Evolutionary conservation across 345 rosid species (phyloP).

Genomic region (Erucastrum elatum): DNA sequence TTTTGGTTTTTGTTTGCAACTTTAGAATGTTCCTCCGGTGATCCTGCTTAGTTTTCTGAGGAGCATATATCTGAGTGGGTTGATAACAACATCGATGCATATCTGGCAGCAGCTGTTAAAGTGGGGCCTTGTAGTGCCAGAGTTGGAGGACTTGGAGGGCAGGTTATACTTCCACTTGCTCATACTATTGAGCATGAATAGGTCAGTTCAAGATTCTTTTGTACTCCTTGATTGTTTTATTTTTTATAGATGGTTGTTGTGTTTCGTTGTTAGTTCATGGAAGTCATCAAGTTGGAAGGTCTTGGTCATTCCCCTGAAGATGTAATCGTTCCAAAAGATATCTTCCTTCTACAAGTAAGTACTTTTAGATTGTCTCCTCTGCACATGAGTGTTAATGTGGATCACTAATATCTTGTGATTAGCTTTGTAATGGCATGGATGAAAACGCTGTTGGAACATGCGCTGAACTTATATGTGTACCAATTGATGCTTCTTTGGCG

Average conservation of each 20-base stretch:
- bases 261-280: slow-evolving; percentile 61
- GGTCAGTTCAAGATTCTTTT: slow-evolving; percentile 47
- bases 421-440: slow-evolving; percentile 98
- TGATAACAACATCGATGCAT: slow-evolving; percentile 90
- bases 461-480: slow-evolving; percentile 98
- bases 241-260: background rate
- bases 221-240: background rate
- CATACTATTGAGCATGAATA: slow-evolving; percentile 96
- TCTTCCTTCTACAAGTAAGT: slow-evolving; percentile 90
- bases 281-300: slow-evolving; percentile 92
- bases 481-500: slow-evolving; percentile 94
- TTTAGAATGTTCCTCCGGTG: slow-evolving; percentile 96
- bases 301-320: slow-evolving; percentile 89
- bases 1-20: background rate
- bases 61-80: slow-evolving; percentile 99
- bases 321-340: slow-evolving; percentile 77
- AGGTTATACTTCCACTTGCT: slow-evolving; percentile 94
- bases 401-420: slow-evolving; percentile 24
- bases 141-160: slow-evolving; percentile 86
- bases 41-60: slow-evolving; percentile 86
- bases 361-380: slow-evolving; percentile 11
- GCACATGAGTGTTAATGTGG: background rate
- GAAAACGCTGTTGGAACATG: slow-evolving; percentile 91
- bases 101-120: slow-evolving; percentile 91
- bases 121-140: slow-evolving; percentile 88